Evolutionary conservation across 352 stramenopile genomes (phyloP).

Genomic region (Thraustotheca clavata): DNA sequence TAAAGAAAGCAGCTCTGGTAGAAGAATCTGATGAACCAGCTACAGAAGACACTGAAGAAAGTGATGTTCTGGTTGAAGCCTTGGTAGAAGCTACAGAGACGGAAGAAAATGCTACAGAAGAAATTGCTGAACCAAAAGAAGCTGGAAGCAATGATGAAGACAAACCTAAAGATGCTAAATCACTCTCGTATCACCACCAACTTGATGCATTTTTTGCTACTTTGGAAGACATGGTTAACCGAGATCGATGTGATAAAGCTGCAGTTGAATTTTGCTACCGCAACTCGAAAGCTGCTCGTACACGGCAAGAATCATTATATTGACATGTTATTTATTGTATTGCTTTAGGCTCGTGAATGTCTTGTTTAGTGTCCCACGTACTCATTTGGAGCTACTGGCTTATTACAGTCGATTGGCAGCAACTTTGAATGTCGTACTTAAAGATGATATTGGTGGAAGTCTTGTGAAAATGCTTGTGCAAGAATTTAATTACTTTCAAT

Average conservation of each 20-base stretch:
- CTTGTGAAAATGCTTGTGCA: conserved; percentile 89
- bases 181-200: conserved; percentile 86
- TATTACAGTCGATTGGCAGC: conserved; percentile 93
- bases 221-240: conserved; percentile 91
- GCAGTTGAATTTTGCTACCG: conserved; percentile 95
- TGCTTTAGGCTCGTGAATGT: conserved; percentile 76
- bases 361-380: conserved; percentile 90
- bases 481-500: conserved; percentile 91
- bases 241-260: conserved; percentile 93
- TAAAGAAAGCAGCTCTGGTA: conserved; percentile 41
- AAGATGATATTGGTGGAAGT: conserved; percentile 84
- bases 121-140: background rate
- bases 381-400: conserved; percentile 90
- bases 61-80: conserved; percentile 18
- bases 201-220: conserved; percentile 87
- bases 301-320: conserved; percentile 25
- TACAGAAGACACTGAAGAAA: conserved; percentile 29
- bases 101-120: conserved; percentile 13
- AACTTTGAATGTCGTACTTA: conserved; percentile 88
- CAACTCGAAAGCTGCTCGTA: conserved; percentile 91
- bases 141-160: conserved; percentile 9
- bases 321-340: background rate
- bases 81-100: conserved; percentile 14
- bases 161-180: conserved; percentile 23
- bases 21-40: conserved; percentile 30